These are phyloP conservation scores for Candida frijolesensis DNA, from an alignment of 1,139 yeast genomes.

Conservation along the genomic window DNA sequence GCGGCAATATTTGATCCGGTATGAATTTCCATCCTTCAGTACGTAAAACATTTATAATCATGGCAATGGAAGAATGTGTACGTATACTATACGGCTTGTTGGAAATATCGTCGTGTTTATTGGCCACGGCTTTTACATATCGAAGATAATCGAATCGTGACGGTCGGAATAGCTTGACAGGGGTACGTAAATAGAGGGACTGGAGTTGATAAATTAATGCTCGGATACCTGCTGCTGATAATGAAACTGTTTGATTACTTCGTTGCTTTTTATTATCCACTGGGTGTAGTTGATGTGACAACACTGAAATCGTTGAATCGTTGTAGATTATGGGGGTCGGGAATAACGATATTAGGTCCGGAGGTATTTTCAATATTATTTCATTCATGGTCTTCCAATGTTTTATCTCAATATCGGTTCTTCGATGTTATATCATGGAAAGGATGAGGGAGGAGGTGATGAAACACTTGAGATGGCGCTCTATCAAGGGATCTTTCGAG, in stretches of 20 bases:
- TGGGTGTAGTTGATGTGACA: background rate
- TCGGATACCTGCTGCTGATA: constrained; percentile 79
- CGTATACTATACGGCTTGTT: constrained; percentile 64
- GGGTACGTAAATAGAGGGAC: constrained; percentile 76
- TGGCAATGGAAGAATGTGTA: constrained; percentile 78
- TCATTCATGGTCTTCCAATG: background rate
- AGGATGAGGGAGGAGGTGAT: background rate
- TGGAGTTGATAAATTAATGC: constrained; percentile 82
- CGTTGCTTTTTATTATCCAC: constrained; percentile 13
- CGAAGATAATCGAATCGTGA: constrained; percentile 85
- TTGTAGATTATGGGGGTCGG: background rate
- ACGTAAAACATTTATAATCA: constrained; percentile 68
- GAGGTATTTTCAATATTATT: background rate
- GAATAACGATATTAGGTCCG: background rate
- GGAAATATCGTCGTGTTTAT: constrained; percentile 47
- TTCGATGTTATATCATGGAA: background rate
- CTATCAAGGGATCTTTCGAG: background rate
- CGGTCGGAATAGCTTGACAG: constrained; percentile 86
- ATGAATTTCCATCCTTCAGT: constrained; percentile 86
- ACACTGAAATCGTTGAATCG: background rate
- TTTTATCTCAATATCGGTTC: background rate
- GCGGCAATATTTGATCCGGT: constrained; percentile 85
- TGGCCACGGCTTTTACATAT: constrained; percentile 56
- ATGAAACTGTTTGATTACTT: constrained; percentile 41
- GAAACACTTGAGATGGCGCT: background rate